These are phyloP conservation scores for Graphilbum sp. DNA, from an alignment of 2,329 filamentous ascomycete genomes.

Conservation along the genomic window DNA sequence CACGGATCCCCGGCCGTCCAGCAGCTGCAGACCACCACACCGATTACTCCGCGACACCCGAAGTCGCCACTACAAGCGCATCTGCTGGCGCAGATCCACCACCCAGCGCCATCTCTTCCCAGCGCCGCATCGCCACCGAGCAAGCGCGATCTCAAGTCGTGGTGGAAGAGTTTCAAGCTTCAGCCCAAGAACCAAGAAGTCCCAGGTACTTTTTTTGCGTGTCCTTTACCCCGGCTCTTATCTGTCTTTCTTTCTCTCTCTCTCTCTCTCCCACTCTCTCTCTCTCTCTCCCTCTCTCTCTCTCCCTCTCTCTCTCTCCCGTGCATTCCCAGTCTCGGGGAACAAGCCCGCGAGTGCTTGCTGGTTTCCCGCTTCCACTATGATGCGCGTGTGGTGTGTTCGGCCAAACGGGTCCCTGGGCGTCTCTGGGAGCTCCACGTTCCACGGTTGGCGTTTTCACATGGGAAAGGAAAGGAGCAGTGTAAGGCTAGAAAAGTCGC, in stretches of 20 bases:
- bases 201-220: conserved; percentile 7
- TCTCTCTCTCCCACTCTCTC: neutral
- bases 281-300: too few species aligned
- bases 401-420: too few species aligned
- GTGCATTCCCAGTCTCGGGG: too few species aligned
- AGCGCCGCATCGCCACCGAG: conserved; percentile 54
- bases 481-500: conserved; percentile 5
- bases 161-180: conserved; percentile 94
- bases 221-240: too few species aligned
- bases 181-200: conserved; percentile 37
- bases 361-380: too few species aligned
- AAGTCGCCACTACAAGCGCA: conserved; percentile 2
- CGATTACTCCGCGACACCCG: conserved; percentile 3
- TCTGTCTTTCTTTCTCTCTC: neutral
- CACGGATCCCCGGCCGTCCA: neutral
- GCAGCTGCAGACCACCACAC: conserved; percentile 4
- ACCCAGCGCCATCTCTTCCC: conserved; percentile 16
- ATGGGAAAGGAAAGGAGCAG: neutral
- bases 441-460: conserved; percentile 2
- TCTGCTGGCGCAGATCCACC: neutral
- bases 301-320: too few species aligned
- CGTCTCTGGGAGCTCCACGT: too few species aligned
- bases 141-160: conserved; percentile 78
- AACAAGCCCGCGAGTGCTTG: too few species aligned
- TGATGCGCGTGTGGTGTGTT: too few species aligned